Conservation (phyloP, 2,329 filamentous ascomycete species). For the Diaporthe vaccinii region DNA sequence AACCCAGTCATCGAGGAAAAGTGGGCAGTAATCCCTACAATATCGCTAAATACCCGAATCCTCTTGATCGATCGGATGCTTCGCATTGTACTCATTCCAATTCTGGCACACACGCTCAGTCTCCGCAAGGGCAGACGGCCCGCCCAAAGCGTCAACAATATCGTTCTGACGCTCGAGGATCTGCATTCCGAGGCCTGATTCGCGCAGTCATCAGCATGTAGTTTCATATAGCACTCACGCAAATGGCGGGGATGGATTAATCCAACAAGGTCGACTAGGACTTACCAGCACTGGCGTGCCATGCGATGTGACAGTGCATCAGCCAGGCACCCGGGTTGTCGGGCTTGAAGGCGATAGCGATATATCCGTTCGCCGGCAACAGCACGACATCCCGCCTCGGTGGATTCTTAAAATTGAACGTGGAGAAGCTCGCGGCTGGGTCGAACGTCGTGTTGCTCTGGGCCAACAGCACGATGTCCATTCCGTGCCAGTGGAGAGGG, state of each 20-base stretch:
- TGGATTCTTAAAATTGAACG: conserved; percentile 52
- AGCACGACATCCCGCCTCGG: conserved; percentile 54
- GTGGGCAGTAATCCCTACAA: too few species aligned
- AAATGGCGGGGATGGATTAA: too few species aligned
- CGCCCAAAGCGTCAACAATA: conserved; percentile 33
- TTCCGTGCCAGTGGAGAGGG: conserved; percentile 45
- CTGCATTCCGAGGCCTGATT: conserved; percentile 37
- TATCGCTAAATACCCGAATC: conserved; percentile 39
- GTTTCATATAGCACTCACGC: too few species aligned
- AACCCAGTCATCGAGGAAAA: not conserved
- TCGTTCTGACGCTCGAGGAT: conserved; percentile 34
- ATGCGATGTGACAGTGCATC: conserved; percentile 58
- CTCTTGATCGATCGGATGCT: conserved; percentile 36
- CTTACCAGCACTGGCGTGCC: conserved; percentile 53
- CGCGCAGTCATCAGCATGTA: not conserved
- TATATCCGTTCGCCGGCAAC: conserved; percentile 51
- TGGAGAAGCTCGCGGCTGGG: conserved; percentile 28
- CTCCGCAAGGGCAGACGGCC: conserved; percentile 32
- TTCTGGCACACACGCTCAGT: conserved; percentile 37
- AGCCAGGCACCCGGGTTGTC: conserved; percentile 60
- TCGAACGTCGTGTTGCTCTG: conserved; percentile 43
- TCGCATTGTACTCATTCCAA: conserved; percentile 34
- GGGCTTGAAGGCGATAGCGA: conserved; percentile 54
- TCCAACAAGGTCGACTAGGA: not conserved
- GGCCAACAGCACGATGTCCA: conserved; percentile 51